phyloP scores from a whole-genome alignment of 768 basidiomycete species.

The Rhodotorula paludigena region DNA sequence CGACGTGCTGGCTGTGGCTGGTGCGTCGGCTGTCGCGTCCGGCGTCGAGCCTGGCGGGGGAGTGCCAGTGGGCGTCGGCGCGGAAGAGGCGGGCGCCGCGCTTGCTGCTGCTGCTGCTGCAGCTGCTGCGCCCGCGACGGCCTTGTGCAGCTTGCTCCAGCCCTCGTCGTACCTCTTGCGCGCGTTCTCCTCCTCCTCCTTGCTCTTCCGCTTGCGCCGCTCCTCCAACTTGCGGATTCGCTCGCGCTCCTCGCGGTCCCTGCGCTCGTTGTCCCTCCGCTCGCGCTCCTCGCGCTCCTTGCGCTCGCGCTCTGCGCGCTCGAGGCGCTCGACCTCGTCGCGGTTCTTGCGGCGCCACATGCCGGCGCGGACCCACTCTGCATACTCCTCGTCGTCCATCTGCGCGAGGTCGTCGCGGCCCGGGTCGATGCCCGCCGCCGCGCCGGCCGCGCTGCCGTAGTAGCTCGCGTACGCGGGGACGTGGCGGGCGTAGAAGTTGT shows the following conservation, averaged over 20 bases:
- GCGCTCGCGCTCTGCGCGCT: constrained; percentile 3
- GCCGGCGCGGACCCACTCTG: constrained; percentile 39
- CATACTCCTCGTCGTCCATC: constrained; percentile 44
- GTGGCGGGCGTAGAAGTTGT: constrained; percentile 6
- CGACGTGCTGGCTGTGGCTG: background rate
- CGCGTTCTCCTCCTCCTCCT: constrained; percentile 21
- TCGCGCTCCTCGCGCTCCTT: constrained; percentile 17
- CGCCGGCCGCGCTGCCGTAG: constrained; percentile 27
- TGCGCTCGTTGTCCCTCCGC: constrained; percentile 9
- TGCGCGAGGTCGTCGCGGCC: background rate
- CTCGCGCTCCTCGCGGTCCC: constrained; percentile 9
- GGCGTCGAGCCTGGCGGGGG: background rate
- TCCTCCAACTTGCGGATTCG: constrained; percentile 18
- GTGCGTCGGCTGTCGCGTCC: background rate
- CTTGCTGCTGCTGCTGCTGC: background rate
- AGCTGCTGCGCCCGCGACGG: background rate
- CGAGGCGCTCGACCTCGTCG: constrained; percentile 35
- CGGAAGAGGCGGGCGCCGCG: background rate
- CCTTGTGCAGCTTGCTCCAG: constrained; percentile 19
- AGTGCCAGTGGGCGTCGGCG: background rate
- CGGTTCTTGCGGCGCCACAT: constrained; percentile 39
- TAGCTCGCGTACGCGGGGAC: constrained; percentile 15
- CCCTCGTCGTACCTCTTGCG: constrained; percentile 24
- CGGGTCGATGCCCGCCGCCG: constrained; percentile 11
- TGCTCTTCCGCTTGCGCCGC: constrained; percentile 2